A percentile compares a stretch with the other conserved stretches of the same genome.
Evolutionary conservation across 352 stramenopile genomes (phyloP).

Genomic region (Globisporangium cystogenes): DNA sequence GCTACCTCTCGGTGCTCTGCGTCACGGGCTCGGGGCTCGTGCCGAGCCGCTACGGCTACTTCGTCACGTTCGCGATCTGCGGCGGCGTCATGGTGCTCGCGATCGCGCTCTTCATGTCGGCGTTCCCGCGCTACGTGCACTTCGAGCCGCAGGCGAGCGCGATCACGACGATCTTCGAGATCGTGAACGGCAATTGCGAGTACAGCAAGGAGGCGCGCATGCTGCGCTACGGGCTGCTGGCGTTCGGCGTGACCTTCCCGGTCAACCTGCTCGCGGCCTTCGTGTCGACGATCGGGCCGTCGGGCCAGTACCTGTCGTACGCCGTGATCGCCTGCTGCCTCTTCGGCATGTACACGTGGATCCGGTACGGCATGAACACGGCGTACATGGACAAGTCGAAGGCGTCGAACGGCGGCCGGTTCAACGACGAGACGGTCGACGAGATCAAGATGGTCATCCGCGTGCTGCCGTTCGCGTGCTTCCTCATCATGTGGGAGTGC

Average conservation of each 20-base stretch:
- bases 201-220: slow-evolving; percentile 78
- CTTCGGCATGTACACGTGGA: slow-evolving; percentile 81
- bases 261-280: slow-evolving; percentile 76
- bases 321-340: slow-evolving; percentile 55
- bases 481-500: slow-evolving; percentile 88
- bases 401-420: slow-evolving; percentile 70
- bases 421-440: slow-evolving; percentile 78
- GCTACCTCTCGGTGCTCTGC: slow-evolving; percentile 86
- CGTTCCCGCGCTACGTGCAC: slow-evolving; percentile 60
- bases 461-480: slow-evolving; percentile 79
- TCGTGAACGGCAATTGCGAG: slow-evolving; percentile 68
- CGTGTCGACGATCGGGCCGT: slow-evolving; percentile 37
- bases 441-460: slow-evolving; percentile 85
- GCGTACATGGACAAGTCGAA: slow-evolving; percentile 85
- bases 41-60: slow-evolving; percentile 81
- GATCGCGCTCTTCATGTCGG: slow-evolving; percentile 58
- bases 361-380: slow-evolving; percentile 74
- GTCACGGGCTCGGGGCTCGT: slow-evolving; percentile 78
- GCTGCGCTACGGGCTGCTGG: slow-evolving; percentile 67
- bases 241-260: slow-evolving; percentile 58
- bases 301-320: slow-evolving; percentile 72
- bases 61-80: slow-evolving; percentile 83
- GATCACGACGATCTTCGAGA: slow-evolving; percentile 63
- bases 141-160: slow-evolving; percentile 70
- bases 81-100: slow-evolving; percentile 81